These are phyloP conservation scores for Neonectria magnoliae DNA, from an alignment of 2,329 filamentous ascomycete genomes.

Conservation along the genomic window DNA sequence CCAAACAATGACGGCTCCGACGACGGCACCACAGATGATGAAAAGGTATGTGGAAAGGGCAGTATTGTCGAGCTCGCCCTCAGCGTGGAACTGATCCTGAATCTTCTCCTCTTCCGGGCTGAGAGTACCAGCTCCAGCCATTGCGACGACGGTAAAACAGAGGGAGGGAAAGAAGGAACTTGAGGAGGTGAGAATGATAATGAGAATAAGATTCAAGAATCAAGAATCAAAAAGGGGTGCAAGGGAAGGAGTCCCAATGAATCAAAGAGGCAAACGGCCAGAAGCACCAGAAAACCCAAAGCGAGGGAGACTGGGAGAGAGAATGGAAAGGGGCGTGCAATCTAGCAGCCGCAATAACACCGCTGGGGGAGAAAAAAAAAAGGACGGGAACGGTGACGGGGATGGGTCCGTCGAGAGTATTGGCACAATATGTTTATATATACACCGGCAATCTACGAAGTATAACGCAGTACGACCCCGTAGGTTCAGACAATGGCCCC, in stretches of 20 bases:
- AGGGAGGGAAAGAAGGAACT: constrained; percentile 14
- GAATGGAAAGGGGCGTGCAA: constrained; percentile 8
- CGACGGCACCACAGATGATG: constrained; percentile 71
- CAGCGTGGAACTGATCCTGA: background rate
- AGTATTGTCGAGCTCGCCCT: constrained; percentile 49
- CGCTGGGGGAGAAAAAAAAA: background rate
- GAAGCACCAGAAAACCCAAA: background rate
- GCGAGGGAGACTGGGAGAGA: background rate
- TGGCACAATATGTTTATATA: constrained; percentile 9
- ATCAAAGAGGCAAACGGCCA: no score
- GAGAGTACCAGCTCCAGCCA: constrained; percentile 40
- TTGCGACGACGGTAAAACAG: constrained; percentile 18
- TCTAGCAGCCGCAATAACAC: constrained; percentile 4
- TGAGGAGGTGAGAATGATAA: background rate
- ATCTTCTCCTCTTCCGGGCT: constrained; percentile 27
- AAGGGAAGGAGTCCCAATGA: no score
- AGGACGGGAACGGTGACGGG: constrained; percentile 1
- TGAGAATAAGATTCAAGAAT: background rate
- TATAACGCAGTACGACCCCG: background rate
- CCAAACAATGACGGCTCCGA: constrained; percentile 73
- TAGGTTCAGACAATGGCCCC: background rate
- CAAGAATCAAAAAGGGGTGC: no score
- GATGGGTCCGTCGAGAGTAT: constrained; percentile 5
- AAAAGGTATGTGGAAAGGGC: constrained; percentile 69
- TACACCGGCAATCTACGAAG: background rate